Base-by-base conservation (phyloP, 1,284 basidiomycete species). In the Ustilago curta region DNA sequence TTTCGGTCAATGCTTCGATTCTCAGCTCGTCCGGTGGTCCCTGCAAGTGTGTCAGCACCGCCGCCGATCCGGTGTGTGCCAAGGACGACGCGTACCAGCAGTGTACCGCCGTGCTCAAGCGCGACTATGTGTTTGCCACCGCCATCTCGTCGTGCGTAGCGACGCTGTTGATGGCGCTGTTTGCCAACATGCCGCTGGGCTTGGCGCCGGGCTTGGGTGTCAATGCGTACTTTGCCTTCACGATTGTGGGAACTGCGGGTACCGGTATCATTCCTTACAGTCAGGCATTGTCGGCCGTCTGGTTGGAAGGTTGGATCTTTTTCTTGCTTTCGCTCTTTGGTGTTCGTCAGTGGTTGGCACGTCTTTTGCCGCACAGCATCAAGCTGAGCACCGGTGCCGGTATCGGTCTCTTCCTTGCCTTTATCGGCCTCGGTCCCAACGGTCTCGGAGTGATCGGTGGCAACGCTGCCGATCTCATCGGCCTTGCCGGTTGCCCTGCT, bases 221-320 rank as follows among this genome's bases (percentile, higher is more conserved):
- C 42, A 94, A 94, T 83, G 93, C 93, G 27, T 95, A 94, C 91
- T 94, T 95, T 85, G 89, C 93, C 19, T 94, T 93, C 86, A 93
- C 92, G 19, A 90, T 95, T 44, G 93, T 95, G 47, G 93, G 93
- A 8, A 91, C 90, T 85, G 90, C 93, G 76, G 92, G 92, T 9
- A 83, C 88, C 23, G 93, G 93, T 21, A 88, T 89, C 52, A 90
- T 94, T 76, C 88, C 90, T 3, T 95, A 93, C 84, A 87, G 88
- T 21, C 91, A 94, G 85, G 93, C 93, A 0, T 88, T 95, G n/a
- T 90, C 91, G 16, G 93, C 93, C 31, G 92, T 95, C 54, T 95
- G 84, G 77, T 70, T 85, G 42, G 84, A 85, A 56, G 93, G 91
- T 42, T 92, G 93, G 90, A 87, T 95, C 49, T 95, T 95, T 87